Conservation (phyloP, 1,139 yeast species). For the Taphrina deformans region DNA sequence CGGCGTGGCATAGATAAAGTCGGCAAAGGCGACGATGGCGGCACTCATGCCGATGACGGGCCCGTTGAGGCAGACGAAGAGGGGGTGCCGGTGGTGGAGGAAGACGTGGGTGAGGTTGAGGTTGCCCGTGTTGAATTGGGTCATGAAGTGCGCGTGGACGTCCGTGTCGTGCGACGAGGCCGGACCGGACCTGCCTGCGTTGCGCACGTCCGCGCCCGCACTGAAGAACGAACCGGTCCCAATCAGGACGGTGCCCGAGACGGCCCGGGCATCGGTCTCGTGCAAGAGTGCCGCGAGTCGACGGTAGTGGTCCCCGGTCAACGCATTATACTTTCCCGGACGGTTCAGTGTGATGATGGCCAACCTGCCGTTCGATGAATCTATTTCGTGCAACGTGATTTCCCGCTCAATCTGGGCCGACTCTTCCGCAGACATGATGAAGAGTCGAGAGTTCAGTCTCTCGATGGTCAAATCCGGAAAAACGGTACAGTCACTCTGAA, state of each 20-base stretch:
- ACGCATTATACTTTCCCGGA: slow-evolving; percentile 16
- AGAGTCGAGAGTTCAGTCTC: too few relatives aligned
- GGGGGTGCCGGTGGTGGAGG: slow-evolving; percentile 68
- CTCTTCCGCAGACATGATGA: not conserved
- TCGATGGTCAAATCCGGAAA: too few relatives aligned
- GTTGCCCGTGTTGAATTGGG: slow-evolving; percentile 67
- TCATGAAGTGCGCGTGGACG: slow-evolving; percentile 55
- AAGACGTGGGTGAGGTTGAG: slow-evolving; percentile 67
- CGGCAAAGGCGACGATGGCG: slow-evolving; percentile 72
- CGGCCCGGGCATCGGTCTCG: slow-evolving; percentile 43
- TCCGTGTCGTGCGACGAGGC: slow-evolving; percentile 1
- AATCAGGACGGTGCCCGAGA: slow-evolving; percentile 66
- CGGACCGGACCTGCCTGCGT: not conserved
- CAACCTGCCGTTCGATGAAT: not conserved
- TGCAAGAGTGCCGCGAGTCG: slow-evolving; percentile 7
- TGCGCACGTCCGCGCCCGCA: slow-evolving; percentile 74
- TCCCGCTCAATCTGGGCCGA: not conserved
- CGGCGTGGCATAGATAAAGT: slow-evolving; percentile 70
- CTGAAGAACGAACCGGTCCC: slow-evolving; percentile 76
- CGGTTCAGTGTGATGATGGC: slow-evolving; percentile 20
- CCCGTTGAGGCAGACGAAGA: slow-evolving; percentile 78
- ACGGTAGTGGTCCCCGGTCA: slow-evolving; percentile 46
- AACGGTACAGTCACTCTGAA: too few relatives aligned
- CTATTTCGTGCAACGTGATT: not conserved
- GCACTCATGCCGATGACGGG: slow-evolving; percentile 82